phyloP scores from a whole-genome alignment of 331 rosid genomes.

The Saraca asoca region DNA sequence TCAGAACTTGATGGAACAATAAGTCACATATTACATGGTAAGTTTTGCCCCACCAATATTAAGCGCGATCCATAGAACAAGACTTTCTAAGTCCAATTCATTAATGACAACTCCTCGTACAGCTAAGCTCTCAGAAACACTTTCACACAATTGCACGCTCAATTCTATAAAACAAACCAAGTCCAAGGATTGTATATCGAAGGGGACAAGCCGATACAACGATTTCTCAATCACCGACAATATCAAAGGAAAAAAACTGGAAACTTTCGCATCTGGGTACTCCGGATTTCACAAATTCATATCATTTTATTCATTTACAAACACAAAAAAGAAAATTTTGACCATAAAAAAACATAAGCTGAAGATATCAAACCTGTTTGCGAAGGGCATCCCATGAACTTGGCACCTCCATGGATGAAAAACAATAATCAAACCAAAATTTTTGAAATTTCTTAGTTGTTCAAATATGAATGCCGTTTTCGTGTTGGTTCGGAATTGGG shows the following conservation, averaged over 20 bases:
- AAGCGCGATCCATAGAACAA: constrained; percentile 25
- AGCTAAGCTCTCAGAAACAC: background rate
- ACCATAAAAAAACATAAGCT: background rate
- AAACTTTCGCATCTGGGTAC: no score
- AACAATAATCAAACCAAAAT: constrained; percentile 18
- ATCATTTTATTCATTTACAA: no score
- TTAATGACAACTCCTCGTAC: background rate
- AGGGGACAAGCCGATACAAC: constrained; percentile 13
- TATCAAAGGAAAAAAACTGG: constrained; percentile 18
- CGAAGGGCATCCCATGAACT: constrained; percentile 99
- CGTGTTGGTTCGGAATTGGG: no score
- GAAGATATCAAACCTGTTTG: constrained; percentile 64
- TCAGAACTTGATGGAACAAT: background rate
- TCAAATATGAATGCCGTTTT: no score
- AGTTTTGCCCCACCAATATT: background rate
- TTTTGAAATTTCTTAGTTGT: background rate
- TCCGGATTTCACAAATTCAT: no score
- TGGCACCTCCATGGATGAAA: constrained; percentile 64
- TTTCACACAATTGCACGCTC: background rate
- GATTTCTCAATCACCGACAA: constrained; percentile 38
- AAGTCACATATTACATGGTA: background rate
- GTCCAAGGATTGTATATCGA: background rate
- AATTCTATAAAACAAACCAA: constrained; percentile 6
- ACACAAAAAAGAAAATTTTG: background rate
- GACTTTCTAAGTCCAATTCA: background rate